These are phyloP conservation scores for Yamadazyma tumulicola DNA, from an alignment of 805 yeast species.

Conservation along the genomic window DNA sequence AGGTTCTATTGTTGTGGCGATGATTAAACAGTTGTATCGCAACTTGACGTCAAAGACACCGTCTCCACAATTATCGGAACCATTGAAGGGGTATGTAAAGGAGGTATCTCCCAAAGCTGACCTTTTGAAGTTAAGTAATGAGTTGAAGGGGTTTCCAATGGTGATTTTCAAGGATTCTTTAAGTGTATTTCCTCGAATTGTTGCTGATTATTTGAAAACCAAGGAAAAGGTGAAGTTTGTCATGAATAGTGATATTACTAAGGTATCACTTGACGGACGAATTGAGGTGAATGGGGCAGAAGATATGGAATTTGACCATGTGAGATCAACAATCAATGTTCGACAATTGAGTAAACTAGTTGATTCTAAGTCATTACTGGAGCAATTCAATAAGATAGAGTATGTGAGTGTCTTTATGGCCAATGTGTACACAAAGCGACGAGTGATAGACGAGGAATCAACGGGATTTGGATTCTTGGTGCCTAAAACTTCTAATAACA, in stretches of 20 bases:
- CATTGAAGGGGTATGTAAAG: constrained; percentile 35
- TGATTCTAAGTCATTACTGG: constrained; percentile 9
- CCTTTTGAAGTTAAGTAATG: constrained; percentile 30
- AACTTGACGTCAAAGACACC: constrained; percentile 9
- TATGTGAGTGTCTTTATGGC: constrained; percentile 58
- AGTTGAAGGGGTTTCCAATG: constrained; percentile 58
- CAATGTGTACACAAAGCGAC: constrained; percentile 53
- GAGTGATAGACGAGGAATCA: constrained; percentile 30
- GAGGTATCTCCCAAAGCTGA: constrained; percentile 38
- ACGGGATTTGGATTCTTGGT: constrained; percentile 88
- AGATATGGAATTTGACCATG: constrained; percentile 44
- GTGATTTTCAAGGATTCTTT: constrained; percentile 56
- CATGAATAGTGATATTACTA: constrained; percentile 22
- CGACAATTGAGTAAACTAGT: constrained; percentile 35
- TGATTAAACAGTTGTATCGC: constrained; percentile 30
- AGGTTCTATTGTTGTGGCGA: constrained; percentile 49
- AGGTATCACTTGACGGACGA: constrained; percentile 17
- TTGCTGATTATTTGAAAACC: constrained; percentile 35
- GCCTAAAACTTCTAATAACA: constrained; percentile 51
- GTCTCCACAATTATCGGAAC: constrained; percentile 5
- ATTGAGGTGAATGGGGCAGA: constrained; percentile 12
- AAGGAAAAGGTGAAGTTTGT: constrained; percentile 41
- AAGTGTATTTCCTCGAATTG: constrained; percentile 45
- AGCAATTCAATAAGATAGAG: constrained; percentile 23
- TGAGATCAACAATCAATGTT: constrained; percentile 58